Evolutionary conservation across 176 grass and related monocot species (phyloP), one percentile per base, ranked within the genome.

Genomic region (Canna indica): DNA sequence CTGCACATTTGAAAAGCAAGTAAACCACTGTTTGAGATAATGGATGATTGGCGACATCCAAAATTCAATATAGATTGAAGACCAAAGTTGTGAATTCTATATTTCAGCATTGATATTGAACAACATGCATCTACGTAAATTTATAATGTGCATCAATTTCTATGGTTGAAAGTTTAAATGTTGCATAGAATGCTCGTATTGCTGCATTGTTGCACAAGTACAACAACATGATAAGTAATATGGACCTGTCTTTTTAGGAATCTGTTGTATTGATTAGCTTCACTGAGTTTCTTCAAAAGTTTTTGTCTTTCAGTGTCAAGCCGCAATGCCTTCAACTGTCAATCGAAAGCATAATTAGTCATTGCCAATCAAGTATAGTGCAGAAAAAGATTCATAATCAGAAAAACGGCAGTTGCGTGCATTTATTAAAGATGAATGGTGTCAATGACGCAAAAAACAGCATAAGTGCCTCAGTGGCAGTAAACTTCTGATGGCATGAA

Each of bases 201-300:
- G 13, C 29, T 65, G 36, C 27, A 18, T 62, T 27, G 16, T 66
- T 12, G 35, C 24, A 65, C 32, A 66, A 66, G 3, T 24, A 38
- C 17, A 38, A 38, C 7, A 3, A 39, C 3, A 17, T 69, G 38
- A 70, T 70, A 47, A 66, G 28, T 44, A 41, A 76, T 66, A 18
- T 71, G 14, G 74, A 97, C 89, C 94, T 90, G 86, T 85, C 94
- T 86, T 76, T 92, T 92, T 72, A 97, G 80, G n/a, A 87, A 97
- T 24, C 94, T 73, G 64, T 85, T 97, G 53, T 85, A 87, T 74
- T 90, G 89, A 87, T 97, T 97, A 73, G 94, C 94, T 92, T 90
- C 94, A 38, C 94, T 97, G 46, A 97, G 88, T 86, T 91, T 97
- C 71, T 70, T 87, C 56, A 84, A 74, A 73, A 97, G 72, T 56